Evolutionary conservation across 2,329 filamentous ascomycete genomes (phyloP).

Genomic region (Nemania abortiva): DNA sequence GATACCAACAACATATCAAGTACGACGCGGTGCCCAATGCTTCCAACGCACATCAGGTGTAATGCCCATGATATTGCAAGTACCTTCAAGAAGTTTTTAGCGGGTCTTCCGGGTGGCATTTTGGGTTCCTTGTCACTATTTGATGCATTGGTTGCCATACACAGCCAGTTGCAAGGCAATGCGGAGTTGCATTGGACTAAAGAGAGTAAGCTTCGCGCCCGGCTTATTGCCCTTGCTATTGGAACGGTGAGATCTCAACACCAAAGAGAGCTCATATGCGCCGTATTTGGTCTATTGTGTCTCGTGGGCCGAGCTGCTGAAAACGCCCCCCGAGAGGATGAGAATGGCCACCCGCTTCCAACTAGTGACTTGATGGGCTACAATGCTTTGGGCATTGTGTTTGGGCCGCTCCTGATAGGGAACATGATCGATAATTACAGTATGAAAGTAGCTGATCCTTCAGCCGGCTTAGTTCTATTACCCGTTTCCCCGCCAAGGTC

Average conservation of each 20-base stretch:
- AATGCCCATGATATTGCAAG: conserved; percentile 75
- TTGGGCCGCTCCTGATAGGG: conserved; percentile 73
- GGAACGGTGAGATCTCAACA: conserved; percentile 69
- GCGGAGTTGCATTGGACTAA: conserved; percentile 66
- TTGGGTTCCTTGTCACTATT: conserved; percentile 72
- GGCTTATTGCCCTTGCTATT: conserved; percentile 74
- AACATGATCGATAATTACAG: conserved; percentile 66
- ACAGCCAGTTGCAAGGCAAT: conserved; percentile 65
- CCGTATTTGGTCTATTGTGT: conserved; percentile 74
- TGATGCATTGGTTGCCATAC: conserved; percentile 71
- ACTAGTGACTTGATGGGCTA: conserved; percentile 74
- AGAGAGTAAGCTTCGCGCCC: conserved; percentile 68
- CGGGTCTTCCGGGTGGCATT: conserved; percentile 73
- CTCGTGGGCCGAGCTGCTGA: conserved; percentile 71
- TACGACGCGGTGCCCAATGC: conserved; percentile 69
- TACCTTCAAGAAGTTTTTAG: conserved; percentile 74
- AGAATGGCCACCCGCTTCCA: conserved; percentile 63
- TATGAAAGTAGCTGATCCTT: conserved; percentile 59
- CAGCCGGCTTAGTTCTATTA: conserved; percentile 57
- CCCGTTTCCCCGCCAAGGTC: conserved; percentile 59
- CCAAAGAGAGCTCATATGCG: conserved; percentile 73
- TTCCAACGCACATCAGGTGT: conserved; percentile 70
- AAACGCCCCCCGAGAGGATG: conserved; percentile 64
- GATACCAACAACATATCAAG: conserved; percentile 64
- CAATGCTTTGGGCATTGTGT: conserved; percentile 70